Conservation (phyloP, 108 stramenopile species). For the Cyclotella baltica region DNA sequence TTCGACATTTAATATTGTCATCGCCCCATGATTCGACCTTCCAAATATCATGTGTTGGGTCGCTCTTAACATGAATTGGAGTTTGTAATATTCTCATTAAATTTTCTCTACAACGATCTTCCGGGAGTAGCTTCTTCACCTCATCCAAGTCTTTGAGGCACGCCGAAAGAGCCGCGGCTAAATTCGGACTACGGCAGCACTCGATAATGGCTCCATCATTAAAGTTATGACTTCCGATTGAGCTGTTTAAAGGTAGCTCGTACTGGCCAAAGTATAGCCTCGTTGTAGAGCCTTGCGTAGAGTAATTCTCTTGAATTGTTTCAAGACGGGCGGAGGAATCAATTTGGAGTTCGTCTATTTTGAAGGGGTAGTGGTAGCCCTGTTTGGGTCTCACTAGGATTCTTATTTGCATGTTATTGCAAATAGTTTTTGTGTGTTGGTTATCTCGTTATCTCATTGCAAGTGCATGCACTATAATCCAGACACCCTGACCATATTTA, state of each 20-base stretch:
- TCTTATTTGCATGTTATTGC: constrained; percentile 7
- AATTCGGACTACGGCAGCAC: constrained; percentile 50
- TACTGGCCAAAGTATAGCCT: constrained; percentile 32
- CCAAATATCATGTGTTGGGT: constrained; percentile 42
- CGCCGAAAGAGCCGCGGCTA: constrained; percentile 53
- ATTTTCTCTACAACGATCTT: constrained; percentile 38
- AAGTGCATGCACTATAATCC: too few relatives aligned
- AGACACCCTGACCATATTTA: too few relatives aligned
- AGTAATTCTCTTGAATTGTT: constrained; percentile 49
- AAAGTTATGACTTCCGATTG: constrained; percentile 61
- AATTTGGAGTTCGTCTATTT: constrained; percentile 43
- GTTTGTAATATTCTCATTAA: constrained; percentile 36
- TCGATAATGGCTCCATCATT: constrained; percentile 54
- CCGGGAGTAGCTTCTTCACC: constrained; percentile 30
- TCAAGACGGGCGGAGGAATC: constrained; percentile 54
- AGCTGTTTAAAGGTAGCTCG: constrained; percentile 58
- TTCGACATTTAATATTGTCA: constrained; percentile 48
- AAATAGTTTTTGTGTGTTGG: too few relatives aligned
- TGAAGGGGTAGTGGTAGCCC: constrained; percentile 49
- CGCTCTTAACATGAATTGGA: constrained; percentile 17
- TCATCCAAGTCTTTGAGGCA: constrained; percentile 57
- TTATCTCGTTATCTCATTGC: too few relatives aligned
- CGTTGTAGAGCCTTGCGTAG: constrained; percentile 34
- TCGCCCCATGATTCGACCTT: constrained; percentile 36
- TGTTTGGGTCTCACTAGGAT: constrained; percentile 45